Percentiles rank a stretch among this genome's conserved stretches.
Conservation (phyloP, 2,329 filamentous ascomycete genomes). For the Exserohilum turcica region DNA sequence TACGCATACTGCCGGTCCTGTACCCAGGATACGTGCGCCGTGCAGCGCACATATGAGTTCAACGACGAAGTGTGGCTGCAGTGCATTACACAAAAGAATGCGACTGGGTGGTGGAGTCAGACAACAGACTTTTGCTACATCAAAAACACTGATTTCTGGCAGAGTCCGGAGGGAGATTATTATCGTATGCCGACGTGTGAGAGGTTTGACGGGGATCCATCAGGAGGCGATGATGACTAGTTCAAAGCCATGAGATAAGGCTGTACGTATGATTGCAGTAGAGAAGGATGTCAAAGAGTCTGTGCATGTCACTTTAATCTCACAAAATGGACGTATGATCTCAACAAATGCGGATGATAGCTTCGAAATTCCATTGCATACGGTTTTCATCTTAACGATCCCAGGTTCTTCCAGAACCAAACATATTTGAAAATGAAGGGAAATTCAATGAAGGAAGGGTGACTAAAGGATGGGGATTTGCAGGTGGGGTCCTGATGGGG, state of each 20-base stretch:
- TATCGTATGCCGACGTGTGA: slow-evolving; percentile 32
- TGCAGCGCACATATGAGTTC: slow-evolving; percentile 27
- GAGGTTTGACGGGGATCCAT: slow-evolving; percentile 14
- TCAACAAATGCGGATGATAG: background rate
- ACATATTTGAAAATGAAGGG: background rate
- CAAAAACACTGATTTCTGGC: slow-evolving; percentile 33
- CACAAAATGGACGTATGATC: background rate
- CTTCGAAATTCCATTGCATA: background rate
- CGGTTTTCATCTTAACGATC: background rate
- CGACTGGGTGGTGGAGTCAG: slow-evolving; percentile 29
- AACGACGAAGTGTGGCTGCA: slow-evolving; percentile 35
- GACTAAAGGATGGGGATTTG: no score
- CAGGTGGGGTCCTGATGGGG: no score
- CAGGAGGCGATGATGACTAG: background rate
- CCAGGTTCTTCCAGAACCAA: background rate
- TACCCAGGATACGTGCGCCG: slow-evolving; percentile 18
- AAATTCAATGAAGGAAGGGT: background rate
- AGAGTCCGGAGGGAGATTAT: slow-evolving; percentile 30
- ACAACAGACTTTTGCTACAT: slow-evolving; percentile 42
- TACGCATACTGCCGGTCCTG: slow-evolving; percentile 32
- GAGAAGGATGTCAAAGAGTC: background rate
- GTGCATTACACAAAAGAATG: slow-evolving; percentile 19
- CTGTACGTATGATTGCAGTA: no score
- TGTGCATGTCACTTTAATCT: background rate
- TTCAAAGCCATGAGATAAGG: no score